These are phyloP conservation scores for Neonectria ditissima DNA, from an alignment of 2,329 filamentous ascomycete species.

Conservation along the genomic window DNA sequence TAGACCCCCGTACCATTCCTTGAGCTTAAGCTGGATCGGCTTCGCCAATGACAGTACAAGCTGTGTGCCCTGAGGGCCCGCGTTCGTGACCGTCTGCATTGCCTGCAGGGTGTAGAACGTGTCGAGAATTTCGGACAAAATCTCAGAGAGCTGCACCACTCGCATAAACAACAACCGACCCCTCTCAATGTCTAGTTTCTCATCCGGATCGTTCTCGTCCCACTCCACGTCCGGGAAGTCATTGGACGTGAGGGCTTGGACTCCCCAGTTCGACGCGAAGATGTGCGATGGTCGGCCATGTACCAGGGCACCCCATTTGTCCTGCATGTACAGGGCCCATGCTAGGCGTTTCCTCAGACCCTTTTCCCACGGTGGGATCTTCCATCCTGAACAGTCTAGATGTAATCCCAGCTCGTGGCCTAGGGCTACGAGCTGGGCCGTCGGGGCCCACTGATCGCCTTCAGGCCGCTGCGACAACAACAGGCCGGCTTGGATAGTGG, in stretches of 20 bases:
- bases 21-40: conserved; percentile 83
- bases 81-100: conserved; percentile 74
- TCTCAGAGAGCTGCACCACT: conserved; percentile 80
- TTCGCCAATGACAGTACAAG: conserved; percentile 81
- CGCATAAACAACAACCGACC: conserved; percentile 79
- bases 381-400: conserved; percentile 88
- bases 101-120: conserved; percentile 85
- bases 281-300: conserved; percentile 87
- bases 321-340: conserved; percentile 94
- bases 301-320: conserved; percentile 88
- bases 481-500: conserved; percentile 81
- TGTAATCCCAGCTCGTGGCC: conserved; percentile 90
- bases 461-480: conserved; percentile 80
- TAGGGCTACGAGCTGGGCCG: conserved; percentile 87
- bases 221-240: conserved; percentile 81
- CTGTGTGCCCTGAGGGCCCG: conserved; percentile 77
- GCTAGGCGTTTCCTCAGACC: conserved; percentile 86
- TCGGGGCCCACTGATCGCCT: conserved; percentile 85
- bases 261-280: conserved; percentile 79
- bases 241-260: conserved; percentile 70
- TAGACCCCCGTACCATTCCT: conserved; percentile 83
- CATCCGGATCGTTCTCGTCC: conserved; percentile 70
- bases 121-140: conserved; percentile 83
- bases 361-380: conserved; percentile 88
- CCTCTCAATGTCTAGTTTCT: conserved; percentile 73